Conservation (phyloP, 352 stramenopile species). For the Globisporangium recalcitrans region DNA sequence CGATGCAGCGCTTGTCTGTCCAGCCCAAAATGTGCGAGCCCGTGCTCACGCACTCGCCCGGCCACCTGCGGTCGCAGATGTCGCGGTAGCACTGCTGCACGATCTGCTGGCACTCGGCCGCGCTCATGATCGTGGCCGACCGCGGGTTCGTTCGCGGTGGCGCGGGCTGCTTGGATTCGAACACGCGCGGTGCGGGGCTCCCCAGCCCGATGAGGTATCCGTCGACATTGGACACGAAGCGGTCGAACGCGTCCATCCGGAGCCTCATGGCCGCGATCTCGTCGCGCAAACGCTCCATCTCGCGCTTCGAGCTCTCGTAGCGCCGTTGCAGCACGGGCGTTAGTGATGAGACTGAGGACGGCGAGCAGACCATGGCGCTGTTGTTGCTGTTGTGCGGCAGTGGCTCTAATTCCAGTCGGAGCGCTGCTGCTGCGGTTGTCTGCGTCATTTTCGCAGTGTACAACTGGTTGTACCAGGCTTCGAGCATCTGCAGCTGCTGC, state of each 20-base stretch:
- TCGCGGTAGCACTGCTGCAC: slow-evolving; percentile 47
- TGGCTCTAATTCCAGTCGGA: neutral
- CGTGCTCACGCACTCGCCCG: slow-evolving; percentile 31
- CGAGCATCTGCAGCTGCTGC: slow-evolving; percentile 1
- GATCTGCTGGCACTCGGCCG: slow-evolving; percentile 17
- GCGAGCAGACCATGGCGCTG: neutral
- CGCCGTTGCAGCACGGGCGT: neutral
- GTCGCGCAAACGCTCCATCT: slow-evolving; percentile 4
- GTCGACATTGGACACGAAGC: slow-evolving; percentile 14
- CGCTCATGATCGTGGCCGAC: neutral
- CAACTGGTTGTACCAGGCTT: slow-evolving; percentile 9
- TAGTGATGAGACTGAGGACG: neutral
- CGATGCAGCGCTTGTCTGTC: slow-evolving; percentile 44
- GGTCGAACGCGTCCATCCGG: slow-evolving; percentile 13
- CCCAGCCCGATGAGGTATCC: slow-evolving; percentile 12
- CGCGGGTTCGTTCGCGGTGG: neutral
- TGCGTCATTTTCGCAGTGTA: slow-evolving; percentile 4
- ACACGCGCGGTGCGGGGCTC: neutral
- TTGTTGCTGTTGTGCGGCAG: neutral
- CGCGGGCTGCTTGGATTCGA: neutral
- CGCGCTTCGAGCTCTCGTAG: slow-evolving; percentile 4
- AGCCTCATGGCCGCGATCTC: slow-evolving; percentile 6
- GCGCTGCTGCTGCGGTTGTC: neutral
- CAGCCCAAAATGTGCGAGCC: slow-evolving; percentile 38
- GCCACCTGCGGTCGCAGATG: slow-evolving; percentile 34